Conservation (phyloP, 2,329 filamentous ascomycete genomes). For the Xylaria sp. region DNA sequence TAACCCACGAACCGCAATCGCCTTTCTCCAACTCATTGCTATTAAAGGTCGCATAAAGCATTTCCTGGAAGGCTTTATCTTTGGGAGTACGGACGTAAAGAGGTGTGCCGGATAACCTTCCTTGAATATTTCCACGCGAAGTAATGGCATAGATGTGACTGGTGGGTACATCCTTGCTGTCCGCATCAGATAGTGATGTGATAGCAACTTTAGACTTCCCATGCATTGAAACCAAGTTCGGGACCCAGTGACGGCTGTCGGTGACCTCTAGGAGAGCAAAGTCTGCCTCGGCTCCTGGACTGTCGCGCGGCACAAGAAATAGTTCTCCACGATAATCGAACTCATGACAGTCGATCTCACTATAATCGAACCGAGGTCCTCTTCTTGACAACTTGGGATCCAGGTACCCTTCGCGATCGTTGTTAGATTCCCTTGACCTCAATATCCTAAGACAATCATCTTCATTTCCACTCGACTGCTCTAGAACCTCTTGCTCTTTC, state of each 20-base stretch:
- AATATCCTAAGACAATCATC: too few species aligned
- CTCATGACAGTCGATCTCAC: too few species aligned
- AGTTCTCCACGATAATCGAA: neutral
- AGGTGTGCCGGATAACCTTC: neutral
- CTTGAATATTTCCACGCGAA: constrained; percentile 8
- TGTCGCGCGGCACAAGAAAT: constrained; percentile 5
- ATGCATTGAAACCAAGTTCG: neutral
- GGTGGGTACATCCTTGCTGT: neutral
- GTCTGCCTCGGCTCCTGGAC: constrained; percentile 8
- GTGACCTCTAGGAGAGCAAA: constrained; percentile 17
- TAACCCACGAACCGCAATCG: constrained; percentile 10
- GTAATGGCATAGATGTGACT: constrained; percentile 1
- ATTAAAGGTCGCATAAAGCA: constrained; percentile 13
- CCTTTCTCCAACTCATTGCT: neutral
- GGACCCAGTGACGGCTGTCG: neutral
- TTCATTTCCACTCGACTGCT: neutral
- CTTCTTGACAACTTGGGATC: neutral
- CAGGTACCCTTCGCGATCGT: neutral
- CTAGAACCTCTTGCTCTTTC: constrained; percentile 8
- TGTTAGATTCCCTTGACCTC: neutral
- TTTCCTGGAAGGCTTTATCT: constrained; percentile 7
- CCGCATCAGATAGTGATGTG: neutral
- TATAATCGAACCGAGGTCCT: neutral
- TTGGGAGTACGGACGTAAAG: constrained; percentile 4
- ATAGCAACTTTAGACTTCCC: neutral